Base-by-base conservation (phyloP, 2,329 filamentous ascomycete genomes). In the Didymosphaeria variabile region DNA sequence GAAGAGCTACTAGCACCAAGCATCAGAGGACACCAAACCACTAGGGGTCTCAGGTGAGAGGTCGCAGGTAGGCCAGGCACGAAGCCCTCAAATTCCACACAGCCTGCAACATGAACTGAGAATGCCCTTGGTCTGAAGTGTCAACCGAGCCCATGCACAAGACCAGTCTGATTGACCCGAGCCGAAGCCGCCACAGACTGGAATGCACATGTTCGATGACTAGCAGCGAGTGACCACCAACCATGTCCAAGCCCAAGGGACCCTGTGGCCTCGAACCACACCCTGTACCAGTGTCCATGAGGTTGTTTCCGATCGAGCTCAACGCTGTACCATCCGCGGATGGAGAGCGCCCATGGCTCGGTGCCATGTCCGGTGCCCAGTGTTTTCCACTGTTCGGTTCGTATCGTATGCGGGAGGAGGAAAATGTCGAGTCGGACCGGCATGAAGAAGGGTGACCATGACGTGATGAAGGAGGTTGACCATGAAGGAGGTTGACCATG, bases 281-380 rank as follows among this genome's bases (percentile, higher is more conserved):
- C 58, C 58, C 54, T 60, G 58, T 60, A 44, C 58, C 47, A 45
- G 36, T 49, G 34, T 56, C 53, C 47, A 44, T 60, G 58, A 60
- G 23, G 36, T 59, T 53, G 15, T 31, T 46, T 32, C 51, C 57
- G 57, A 60, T 57, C 53, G 58, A 60, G 53, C 58, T 60, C 58
- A 60, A 60, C 58, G 58, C 44, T 60, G 36, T 46, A 52, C 42
- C 40, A 56, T 60, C 58, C 58, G 53, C 58, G 47, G 58, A 60
- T 57, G 19, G 38, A 49, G 57, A 59, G 53, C 57, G 57, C 57
- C 57, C 58, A 60, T 54, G 58, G 29, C 51, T 1, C 19, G 29
- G 47, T 55, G 52, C 55, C 58, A 54, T 60, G 58, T 60, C 58
- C 58, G 58, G 53, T 60, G 53, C 58, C 58, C 57, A 59, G 58